A percentile compares a stretch with the other conserved stretches of the same genome.
phyloP scores from a whole-genome alignment of 1,284 basidiomycete genomes.

The Ustilago xerochloae region DNA sequence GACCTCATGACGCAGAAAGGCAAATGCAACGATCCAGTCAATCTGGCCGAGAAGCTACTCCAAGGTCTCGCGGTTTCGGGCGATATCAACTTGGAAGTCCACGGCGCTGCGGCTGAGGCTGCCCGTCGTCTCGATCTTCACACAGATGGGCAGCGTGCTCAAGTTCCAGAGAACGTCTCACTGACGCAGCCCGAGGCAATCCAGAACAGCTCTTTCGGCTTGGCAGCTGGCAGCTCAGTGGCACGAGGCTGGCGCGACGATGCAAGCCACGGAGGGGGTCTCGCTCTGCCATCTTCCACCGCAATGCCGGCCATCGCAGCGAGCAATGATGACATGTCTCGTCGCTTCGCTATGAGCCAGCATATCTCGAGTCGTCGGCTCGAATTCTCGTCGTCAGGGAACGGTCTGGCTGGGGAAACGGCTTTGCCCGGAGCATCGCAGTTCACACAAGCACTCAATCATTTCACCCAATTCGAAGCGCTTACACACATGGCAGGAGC shows the following conservation, averaged over 20 bases:
- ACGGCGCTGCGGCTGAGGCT: conserved; percentile 23
- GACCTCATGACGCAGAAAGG: conserved; percentile 56
- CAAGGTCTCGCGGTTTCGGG: conserved; percentile 65
- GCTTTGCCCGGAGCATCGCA: conserved; percentile 46
- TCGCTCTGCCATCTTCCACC: conserved; percentile 52
- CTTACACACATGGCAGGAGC: conserved; percentile 34
- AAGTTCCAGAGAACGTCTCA: conserved; percentile 64
- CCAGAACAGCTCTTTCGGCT: conserved; percentile 38
- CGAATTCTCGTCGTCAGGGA: conserved; percentile 37
- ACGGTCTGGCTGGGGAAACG: conserved; percentile 20
- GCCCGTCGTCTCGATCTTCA: conserved; percentile 55
- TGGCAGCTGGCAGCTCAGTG: conserved; percentile 23
- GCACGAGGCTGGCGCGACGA: conserved; percentile 31
- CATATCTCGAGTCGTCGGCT: conserved; percentile 46
- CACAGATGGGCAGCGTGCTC: conserved; percentile 62
- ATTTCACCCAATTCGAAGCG: conserved; percentile 57
- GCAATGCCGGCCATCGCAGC: conserved; percentile 48
- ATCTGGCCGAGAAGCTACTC: conserved; percentile 65
- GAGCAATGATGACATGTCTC: conserved; percentile 40
- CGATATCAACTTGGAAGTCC: conserved; percentile 55
- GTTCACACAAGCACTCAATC: conserved; percentile 63
- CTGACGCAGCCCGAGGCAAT: conserved; percentile 65
- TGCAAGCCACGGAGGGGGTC: conserved; percentile 11
- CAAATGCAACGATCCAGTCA: conserved; percentile 63
- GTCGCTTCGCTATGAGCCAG: conserved; percentile 54